phyloP scores from a whole-genome alignment of 2,329 filamentous ascomycete species.

The Colletotrichum camelliae region DNA sequence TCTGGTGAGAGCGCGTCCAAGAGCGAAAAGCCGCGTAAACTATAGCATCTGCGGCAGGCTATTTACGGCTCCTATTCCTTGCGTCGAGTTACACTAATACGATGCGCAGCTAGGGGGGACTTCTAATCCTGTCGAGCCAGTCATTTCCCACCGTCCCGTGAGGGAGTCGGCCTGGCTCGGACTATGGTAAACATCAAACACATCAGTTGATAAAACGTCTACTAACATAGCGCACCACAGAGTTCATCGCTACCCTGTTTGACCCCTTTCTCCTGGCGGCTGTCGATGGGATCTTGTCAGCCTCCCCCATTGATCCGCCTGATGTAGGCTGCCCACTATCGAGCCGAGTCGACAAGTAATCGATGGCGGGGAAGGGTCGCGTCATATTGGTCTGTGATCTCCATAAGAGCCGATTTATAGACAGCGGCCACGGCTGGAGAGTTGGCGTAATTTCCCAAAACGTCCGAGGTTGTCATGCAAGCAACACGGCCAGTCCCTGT shows the following conservation, averaged over 20 bases:
- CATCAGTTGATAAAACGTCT: constrained; percentile 18
- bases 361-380: constrained; percentile 29
- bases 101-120: not conserved
- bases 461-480: constrained; percentile 48
- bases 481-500: constrained; percentile 30
- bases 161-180: not conserved
- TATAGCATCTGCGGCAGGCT: not conserved
- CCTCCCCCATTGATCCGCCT: constrained; percentile 12
- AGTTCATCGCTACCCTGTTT: constrained; percentile 16
- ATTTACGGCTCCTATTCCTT: not conserved
- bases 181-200: constrained; percentile 28
- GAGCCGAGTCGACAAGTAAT: constrained; percentile 14
- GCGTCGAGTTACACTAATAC: not conserved
- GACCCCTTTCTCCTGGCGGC: constrained; percentile 7
- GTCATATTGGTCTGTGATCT: constrained; percentile 35
- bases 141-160: constrained; percentile 2
- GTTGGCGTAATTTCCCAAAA: constrained; percentile 51
- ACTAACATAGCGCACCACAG: constrained; percentile 7
- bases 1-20: not conserved
- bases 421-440: constrained; percentile 37
- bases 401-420: constrained; percentile 44
- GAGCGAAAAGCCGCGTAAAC: not conserved
- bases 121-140: not conserved
- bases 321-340: not conserved
- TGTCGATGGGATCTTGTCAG: constrained; percentile 17